Conservation (phyloP, 1,284 basidiomycete species). For the Cutaneotrichosporon sp. region DNA sequence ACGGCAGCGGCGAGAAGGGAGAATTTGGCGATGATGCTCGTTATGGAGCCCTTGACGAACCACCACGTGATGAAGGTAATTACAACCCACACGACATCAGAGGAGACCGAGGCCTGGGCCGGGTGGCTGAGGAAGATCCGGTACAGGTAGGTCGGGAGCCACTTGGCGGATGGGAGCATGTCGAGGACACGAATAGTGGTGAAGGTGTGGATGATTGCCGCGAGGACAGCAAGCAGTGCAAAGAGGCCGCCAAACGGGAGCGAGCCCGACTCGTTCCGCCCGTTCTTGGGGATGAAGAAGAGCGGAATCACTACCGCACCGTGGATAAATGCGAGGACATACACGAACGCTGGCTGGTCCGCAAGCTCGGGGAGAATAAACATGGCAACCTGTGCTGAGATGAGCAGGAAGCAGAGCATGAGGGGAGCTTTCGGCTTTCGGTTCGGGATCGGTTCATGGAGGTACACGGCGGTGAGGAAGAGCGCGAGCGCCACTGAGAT, state of each 20-base stretch:
- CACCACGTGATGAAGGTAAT: constrained; percentile 36
- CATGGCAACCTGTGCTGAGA: constrained; percentile 59
- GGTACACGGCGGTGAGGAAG: constrained; percentile 62
- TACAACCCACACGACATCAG: constrained; percentile 62
- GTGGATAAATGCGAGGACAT: constrained; percentile 67
- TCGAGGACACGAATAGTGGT: constrained; percentile 38
- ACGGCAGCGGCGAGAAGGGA: constrained; percentile 6
- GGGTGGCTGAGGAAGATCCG: constrained; percentile 59
- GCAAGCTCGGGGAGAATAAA: constrained; percentile 59
- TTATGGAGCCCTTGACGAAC: constrained; percentile 38
- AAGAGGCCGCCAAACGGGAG: constrained; percentile 50
- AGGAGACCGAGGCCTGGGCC: constrained; percentile 65
- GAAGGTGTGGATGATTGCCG: constrained; percentile 54
- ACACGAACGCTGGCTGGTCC: constrained; percentile 58
- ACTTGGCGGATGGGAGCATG: constrained; percentile 20
- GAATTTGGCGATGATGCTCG: constrained; percentile 29
- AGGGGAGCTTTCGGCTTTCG: constrained; percentile 24
- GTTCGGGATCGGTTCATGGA: constrained; percentile 44
- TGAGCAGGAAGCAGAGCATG: constrained; percentile 56
- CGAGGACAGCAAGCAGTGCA: constrained; percentile 48
- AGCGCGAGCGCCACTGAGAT: constrained; percentile 68
- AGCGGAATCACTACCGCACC: constrained; percentile 61
- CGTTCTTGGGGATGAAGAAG: constrained; percentile 26
- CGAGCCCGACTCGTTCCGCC: constrained; percentile 25
- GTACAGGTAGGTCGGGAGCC: constrained; percentile 22